A percentile compares a stretch with the other conserved stretches of the same genome.
phyloP scores from a whole-genome alignment of 805 yeast species.

The Wickerhamomyces xylosicus region DNA sequence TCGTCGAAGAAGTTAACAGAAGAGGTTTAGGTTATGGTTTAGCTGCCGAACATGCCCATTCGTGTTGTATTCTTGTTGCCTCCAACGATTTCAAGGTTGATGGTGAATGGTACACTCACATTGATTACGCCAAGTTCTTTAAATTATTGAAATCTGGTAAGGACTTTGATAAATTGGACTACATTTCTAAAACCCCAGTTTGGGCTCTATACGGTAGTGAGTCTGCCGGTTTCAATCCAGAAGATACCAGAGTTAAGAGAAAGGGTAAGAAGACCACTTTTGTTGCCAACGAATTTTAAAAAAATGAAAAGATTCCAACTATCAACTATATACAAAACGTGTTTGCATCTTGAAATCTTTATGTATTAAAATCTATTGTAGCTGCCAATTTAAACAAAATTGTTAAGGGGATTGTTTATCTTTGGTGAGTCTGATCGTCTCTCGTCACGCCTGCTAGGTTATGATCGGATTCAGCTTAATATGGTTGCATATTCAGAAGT shows the following conservation, averaged over 20 bases:
- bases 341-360: too few relatives aligned
- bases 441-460: too few relatives aligned
- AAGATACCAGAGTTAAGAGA: conserved; percentile 41
- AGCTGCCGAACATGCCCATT: conserved; percentile 94
- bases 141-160: conserved; percentile 53
- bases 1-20: conserved; percentile 48
- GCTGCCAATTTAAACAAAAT: too few relatives aligned
- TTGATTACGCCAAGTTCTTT: conserved; percentile 71
- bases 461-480: too few relatives aligned
- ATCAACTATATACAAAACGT: too few relatives aligned
- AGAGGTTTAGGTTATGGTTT: conserved; percentile 69
- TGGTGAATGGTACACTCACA: conserved; percentile 81
- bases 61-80: conserved; percentile 85
- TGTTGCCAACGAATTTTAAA: background rate
- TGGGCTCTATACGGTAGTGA: conserved; percentile 89
- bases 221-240: conserved; percentile 85
- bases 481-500: too few relatives aligned
- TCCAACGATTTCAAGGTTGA: conserved; percentile 58
- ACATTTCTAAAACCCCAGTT: conserved; percentile 68
- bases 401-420: too few relatives aligned
- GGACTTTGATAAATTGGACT: conserved; percentile 71
- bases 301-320: too few relatives aligned
- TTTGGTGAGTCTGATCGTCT: too few relatives aligned
- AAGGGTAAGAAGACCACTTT: conserved; percentile 12
- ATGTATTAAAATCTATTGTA: too few relatives aligned